Percentiles rank a stretch among this genome's conserved stretches.
Conservation (phyloP, 306 rosid genomes). For the Argentina anserina region DNA sequence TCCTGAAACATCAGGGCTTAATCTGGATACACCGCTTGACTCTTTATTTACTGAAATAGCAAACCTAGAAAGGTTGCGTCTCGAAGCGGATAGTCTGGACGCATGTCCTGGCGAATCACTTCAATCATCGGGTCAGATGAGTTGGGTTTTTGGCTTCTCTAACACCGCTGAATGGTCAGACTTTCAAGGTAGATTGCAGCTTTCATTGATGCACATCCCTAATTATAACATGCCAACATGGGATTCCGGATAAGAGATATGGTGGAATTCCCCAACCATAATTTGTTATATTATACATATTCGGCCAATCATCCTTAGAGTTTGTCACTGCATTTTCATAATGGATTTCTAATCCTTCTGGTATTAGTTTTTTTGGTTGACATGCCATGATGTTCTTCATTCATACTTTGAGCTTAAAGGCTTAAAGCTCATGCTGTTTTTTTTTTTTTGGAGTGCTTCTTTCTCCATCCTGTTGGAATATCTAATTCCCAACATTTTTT, state of each 20-base stretch:
- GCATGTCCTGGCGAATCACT: not conserved
- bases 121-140: not conserved
- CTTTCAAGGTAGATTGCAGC: conserved; percentile 9
- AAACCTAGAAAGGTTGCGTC: conserved; percentile 7
- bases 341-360: not conserved
- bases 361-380: not conserved
- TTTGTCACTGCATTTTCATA: not conserved
- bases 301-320: not conserved
- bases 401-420: not conserved
- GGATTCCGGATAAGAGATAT: not conserved
- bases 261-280: not conserved
- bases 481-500: not conserved
- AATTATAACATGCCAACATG: not conserved
- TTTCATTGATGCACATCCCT: not conserved
- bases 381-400: not conserved
- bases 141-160: conserved; percentile 6
- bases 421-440: not conserved
- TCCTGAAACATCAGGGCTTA: conserved; percentile 2
- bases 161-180: conserved; percentile 5
- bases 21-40: not conserved
- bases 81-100: not conserved
- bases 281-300: not conserved
- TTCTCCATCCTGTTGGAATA: not conserved
- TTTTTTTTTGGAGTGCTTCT: not conserved
- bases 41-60: conserved; percentile 5